Percentiles rank a stretch among this genome's conserved stretches.
phyloP scores from a whole-genome alignment of 257 asterid species.

The Solanum pimpinellifolium region DNA sequence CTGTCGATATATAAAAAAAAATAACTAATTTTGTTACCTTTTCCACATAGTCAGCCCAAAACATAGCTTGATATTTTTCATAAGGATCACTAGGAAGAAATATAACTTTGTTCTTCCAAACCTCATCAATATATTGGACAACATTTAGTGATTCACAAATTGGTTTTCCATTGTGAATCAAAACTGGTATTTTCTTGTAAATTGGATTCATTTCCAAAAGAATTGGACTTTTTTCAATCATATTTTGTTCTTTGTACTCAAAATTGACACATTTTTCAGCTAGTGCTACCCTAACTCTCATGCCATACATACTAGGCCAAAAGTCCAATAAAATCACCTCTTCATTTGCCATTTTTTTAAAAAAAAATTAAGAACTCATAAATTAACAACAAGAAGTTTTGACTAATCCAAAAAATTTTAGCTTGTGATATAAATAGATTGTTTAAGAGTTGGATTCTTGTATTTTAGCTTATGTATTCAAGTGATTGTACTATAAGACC shows the following conservation, averaged over 20 bases:
- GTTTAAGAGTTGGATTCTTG: not conserved
- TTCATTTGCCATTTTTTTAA: not conserved
- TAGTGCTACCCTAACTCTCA: conserved; percentile 37
- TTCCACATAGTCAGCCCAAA: conserved; percentile 25
- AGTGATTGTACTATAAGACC: not conserved
- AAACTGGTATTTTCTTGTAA: conserved; percentile 28
- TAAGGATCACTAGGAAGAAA: conserved; percentile 14
- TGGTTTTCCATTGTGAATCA: conserved; percentile 13
- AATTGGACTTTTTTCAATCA: conserved; percentile 3
- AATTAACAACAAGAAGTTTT: not conserved
- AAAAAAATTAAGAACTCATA: not conserved
- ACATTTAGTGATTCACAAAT: conserved; percentile 9
- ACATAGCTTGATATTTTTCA: conserved; percentile 14
- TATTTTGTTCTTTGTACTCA: conserved; percentile 25
- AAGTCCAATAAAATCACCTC: conserved; percentile 14
- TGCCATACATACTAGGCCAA: conserved; percentile 25
- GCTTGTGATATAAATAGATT: not conserved
- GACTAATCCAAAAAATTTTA: not conserved
- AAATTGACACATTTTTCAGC: conserved; percentile 32
- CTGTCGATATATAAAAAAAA: not conserved
- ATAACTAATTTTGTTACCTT: conserved; percentile 3
- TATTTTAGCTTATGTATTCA: not conserved
- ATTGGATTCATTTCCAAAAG: conserved; percentile 28
- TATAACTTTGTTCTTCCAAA: conserved; percentile 4
- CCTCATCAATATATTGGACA: conserved; percentile 17